Conservation (phyloP, 192 early-diverging fungal species). For the Chytriomyces confervae region DNA sequence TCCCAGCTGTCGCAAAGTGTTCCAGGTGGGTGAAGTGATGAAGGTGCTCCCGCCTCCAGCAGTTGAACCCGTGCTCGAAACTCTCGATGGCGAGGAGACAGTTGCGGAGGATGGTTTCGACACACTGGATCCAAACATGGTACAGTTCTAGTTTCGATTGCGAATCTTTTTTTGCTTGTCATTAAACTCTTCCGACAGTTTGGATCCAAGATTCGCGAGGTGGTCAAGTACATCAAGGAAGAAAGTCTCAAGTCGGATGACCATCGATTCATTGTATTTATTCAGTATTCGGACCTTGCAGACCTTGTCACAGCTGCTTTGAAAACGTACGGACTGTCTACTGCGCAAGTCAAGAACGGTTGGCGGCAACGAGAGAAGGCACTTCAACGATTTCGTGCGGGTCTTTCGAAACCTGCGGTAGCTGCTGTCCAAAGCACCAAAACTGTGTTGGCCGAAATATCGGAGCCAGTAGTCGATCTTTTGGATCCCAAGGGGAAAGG, state of each 20-base stretch:
- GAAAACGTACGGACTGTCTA: constrained; percentile 15
- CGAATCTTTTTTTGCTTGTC: not conserved
- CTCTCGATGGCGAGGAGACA: not conserved
- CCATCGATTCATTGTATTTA: constrained; percentile 22
- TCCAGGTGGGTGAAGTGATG: not conserved
- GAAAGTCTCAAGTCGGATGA: not conserved
- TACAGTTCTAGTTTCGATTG: not conserved
- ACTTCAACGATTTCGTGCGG: not conserved
- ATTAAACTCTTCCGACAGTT: not conserved
- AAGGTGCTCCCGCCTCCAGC: constrained; percentile 1
- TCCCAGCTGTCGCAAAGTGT: not conserved
- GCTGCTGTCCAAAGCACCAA: not conserved
- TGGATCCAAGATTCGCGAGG: constrained; percentile 26
- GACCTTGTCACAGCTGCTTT: constrained; percentile 14
- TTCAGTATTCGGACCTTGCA: constrained; percentile 11
- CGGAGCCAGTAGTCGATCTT: not conserved
- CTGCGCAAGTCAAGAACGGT: constrained; percentile 10
- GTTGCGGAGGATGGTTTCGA: not conserved
- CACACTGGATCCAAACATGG: constrained; percentile 6
- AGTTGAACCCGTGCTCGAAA: not conserved
- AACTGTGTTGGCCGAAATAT: not conserved
- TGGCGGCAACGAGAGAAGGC: constrained; percentile 14
- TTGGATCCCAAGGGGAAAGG: not conserved
- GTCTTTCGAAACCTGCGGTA: not conserved
- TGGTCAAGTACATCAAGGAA: constrained; percentile 8